A percentile compares a stretch with the other conserved stretches of the same genome.
Conservation (phyloP, 371 early-diverging fungal genomes). For the Lichtheimia ramosa region DNA sequence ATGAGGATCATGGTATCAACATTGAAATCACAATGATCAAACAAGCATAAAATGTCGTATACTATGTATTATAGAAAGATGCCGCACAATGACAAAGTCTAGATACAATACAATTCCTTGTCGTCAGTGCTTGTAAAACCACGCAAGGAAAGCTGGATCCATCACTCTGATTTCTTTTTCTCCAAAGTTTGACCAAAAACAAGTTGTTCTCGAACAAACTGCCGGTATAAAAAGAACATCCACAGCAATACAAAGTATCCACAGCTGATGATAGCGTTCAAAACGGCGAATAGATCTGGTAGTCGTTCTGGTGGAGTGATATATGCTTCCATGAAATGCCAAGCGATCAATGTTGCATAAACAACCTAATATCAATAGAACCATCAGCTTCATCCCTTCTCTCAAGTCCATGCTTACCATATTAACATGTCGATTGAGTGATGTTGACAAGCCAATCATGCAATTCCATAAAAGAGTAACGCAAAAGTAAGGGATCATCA, state of each 20-base stretch:
- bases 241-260: slow-evolving; percentile 64
- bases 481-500: slow-evolving; percentile 67
- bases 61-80: too few species aligned
- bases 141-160: too few species aligned
- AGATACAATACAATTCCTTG: too few species aligned
- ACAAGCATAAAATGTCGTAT: too few species aligned
- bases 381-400: too few species aligned
- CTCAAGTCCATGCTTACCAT: slow-evolving; percentile 8
- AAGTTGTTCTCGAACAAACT: neutral
- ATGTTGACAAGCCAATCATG: slow-evolving; percentile 36
- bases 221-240: slow-evolving; percentile 59
- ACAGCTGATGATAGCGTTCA: slow-evolving; percentile 74
- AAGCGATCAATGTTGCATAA: slow-evolving; percentile 47
- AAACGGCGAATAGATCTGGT: slow-evolving; percentile 82
- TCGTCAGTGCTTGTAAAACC: too few species aligned
- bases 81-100: too few species aligned
- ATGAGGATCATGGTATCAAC: too few species aligned
- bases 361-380: slow-evolving; percentile 22
- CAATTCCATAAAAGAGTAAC: slow-evolving; percentile 70
- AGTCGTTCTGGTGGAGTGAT: slow-evolving; percentile 66
- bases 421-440: slow-evolving; percentile 12
- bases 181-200: neutral
- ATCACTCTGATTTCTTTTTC: neutral
- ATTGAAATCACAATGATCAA: too few species aligned
- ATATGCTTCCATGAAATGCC: slow-evolving; percentile 62